Conservation (phyloP, 2,329 filamentous ascomycete species). For the Chrysoporthe deuterocubensis region DNA sequence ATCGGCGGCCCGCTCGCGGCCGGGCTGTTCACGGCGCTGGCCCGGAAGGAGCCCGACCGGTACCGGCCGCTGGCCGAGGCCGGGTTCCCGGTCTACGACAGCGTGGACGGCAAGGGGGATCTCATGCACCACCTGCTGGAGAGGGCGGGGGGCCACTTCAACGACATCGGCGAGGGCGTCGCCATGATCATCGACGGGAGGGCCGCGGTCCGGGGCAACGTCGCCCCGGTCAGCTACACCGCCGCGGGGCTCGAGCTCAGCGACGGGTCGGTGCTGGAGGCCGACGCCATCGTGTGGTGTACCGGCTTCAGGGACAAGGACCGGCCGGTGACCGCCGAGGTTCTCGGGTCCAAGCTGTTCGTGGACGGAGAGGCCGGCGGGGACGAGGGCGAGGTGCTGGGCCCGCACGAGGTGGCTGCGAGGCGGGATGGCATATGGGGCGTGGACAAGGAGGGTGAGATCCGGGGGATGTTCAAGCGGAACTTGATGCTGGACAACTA, state of each 20-base stretch:
- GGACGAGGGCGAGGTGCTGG: slow-evolving; percentile 29
- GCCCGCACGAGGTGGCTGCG: slow-evolving; percentile 36
- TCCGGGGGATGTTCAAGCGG: slow-evolving; percentile 46
- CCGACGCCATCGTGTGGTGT: slow-evolving; percentile 46
- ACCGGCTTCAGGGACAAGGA: slow-evolving; percentile 44
- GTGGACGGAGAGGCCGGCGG: slow-evolving; percentile 31
- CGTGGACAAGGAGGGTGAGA: slow-evolving; percentile 46
- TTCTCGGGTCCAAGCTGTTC: slow-evolving; percentile 31
- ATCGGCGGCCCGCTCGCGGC: slow-evolving; percentile 33
- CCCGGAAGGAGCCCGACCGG: slow-evolving; percentile 38
- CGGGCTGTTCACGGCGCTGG: slow-evolving; percentile 32
- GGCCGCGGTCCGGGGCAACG: slow-evolving; percentile 37
- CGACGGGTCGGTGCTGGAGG: slow-evolving; percentile 40
- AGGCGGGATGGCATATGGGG: slow-evolving; percentile 46
- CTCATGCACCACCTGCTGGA: slow-evolving; percentile 42
- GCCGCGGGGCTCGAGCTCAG: slow-evolving; percentile 38
- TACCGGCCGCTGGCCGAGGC: slow-evolving; percentile 39
- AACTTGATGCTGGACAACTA: slow-evolving; percentile 39
- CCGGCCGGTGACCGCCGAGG: slow-evolving; percentile 34
- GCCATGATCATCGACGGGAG: slow-evolving; percentile 39
- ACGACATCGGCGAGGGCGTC: slow-evolving; percentile 42
- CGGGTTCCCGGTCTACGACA: slow-evolving; percentile 44
- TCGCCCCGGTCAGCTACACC: slow-evolving; percentile 39
- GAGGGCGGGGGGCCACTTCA: slow-evolving; percentile 45
- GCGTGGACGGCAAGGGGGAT: slow-evolving; percentile 30